phyloP scores from a whole-genome alignment of 2,329 filamentous ascomycete genomes.

The Didymella lethalis region DNA sequence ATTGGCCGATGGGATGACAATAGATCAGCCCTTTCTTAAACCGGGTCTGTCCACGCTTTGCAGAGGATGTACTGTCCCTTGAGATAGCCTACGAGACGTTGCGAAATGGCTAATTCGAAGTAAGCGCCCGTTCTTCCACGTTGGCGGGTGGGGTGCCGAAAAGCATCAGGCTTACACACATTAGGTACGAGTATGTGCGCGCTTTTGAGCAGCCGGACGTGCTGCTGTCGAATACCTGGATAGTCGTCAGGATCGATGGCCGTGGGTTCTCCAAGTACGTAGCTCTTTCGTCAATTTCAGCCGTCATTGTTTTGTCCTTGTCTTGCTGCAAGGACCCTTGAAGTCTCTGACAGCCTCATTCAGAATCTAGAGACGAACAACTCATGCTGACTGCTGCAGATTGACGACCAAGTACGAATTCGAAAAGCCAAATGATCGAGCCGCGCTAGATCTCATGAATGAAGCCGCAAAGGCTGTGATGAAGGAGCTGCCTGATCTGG shows the following conservation, averaged over 20 bases:
- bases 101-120: conserved; percentile 22
- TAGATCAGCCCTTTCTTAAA: conserved; percentile 18
- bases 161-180: conserved; percentile 23
- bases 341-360: neutral
- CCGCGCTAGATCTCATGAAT: conserved; percentile 94
- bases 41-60: neutral
- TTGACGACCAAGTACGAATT: conserved; percentile 85
- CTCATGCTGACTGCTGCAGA: conserved; percentile 54
- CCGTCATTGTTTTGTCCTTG: conserved; percentile 12
- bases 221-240: conserved; percentile 91
- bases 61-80: conserved; percentile 8
- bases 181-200: conserved; percentile 92
- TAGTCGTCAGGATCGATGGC: conserved; percentile 92
- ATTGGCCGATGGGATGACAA: conserved; percentile 7
- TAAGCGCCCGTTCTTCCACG: conserved; percentile 9
- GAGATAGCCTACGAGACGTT: conserved; percentile 11
- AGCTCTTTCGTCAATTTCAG: conserved; percentile 13
- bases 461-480: conserved; percentile 85
- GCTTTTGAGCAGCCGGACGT: conserved; percentile 82
- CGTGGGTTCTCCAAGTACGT: conserved; percentile 89
- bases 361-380: neutral
- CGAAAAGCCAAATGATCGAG: conserved; percentile 88
- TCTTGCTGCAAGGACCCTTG: conserved; percentile 32
- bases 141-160: conserved; percentile 3
- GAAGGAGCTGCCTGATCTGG: conserved; percentile 82